Percentiles rank a stretch among this genome's conserved stretches.
Evolutionary conservation across 2,329 filamentous ascomycete species (phyloP).

Genomic region (Sporothrix variecibatus): DNA sequence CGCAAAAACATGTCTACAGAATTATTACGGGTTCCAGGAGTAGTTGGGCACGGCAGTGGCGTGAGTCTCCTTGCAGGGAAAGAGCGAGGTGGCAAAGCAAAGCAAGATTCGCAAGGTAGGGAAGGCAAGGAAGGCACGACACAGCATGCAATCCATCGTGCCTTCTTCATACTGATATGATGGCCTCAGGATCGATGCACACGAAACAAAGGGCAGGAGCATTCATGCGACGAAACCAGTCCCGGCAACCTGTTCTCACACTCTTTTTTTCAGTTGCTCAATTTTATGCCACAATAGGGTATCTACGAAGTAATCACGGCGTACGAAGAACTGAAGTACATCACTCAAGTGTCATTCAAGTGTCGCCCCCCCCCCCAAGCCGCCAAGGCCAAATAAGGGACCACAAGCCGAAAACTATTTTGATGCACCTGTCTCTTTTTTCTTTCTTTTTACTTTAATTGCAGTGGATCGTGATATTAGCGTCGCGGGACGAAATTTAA

Average conservation of each 20-base stretch:
- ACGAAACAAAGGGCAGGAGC: constrained; percentile 10
- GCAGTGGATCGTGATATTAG: constrained; percentile 32
- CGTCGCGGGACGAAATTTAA: constrained; percentile 32
- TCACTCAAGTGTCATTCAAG: background rate
- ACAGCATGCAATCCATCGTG: background rate
- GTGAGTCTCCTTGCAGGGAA: constrained; percentile 1
- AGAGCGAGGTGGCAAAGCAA: background rate
- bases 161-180: background rate
- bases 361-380: background rate
- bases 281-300: background rate
- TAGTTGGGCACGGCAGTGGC: constrained; percentile 4
- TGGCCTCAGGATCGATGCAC: background rate
- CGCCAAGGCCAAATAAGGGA: constrained; percentile 13
- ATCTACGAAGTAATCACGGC: no score
- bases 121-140: background rate
- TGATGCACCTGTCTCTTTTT: constrained; percentile 13
- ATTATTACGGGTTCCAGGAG: background rate
- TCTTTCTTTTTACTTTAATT: constrained; percentile 29
- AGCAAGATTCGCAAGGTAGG: background rate
- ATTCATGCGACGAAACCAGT: constrained; percentile 3
- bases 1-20: constrained; percentile 9
- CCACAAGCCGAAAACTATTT: constrained; percentile 3
- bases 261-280: background rate
- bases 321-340: background rate
- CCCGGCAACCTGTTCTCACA: background rate